phyloP scores from a whole-genome alignment of 2,329 filamentous ascomycete genomes.

The Fusarium goolgardi region DNA sequence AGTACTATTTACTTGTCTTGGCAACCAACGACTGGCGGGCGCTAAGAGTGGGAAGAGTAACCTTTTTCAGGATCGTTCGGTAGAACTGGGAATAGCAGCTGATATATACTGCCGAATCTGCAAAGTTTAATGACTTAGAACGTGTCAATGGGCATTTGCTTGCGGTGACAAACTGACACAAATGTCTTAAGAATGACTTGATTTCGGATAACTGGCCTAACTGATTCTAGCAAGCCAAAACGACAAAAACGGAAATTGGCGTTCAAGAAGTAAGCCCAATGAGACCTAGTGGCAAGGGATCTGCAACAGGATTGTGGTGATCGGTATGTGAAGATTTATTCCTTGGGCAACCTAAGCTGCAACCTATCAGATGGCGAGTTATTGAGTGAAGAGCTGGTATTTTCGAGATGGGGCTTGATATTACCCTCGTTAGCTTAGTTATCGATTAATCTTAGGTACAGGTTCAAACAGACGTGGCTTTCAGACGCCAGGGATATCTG shows the following conservation, averaged over 20 bases:
- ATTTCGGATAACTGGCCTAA: background rate
- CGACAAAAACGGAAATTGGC: constrained; percentile 17
- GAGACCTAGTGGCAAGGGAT: background rate
- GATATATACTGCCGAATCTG: background rate
- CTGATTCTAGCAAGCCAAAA: background rate
- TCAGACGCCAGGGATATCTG: fast-evolving
- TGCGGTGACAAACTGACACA: background rate
- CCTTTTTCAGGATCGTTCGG: background rate
- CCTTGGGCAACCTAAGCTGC: background rate
- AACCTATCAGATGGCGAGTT: background rate
- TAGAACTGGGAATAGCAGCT: background rate
- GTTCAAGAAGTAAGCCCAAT: background rate
- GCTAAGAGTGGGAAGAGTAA: background rate
- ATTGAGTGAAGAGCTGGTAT: background rate
- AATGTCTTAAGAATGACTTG: background rate
- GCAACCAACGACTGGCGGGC: background rate
- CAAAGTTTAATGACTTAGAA: background rate
- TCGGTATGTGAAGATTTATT: background rate
- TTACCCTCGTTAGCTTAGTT: background rate
- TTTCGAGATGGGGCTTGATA: background rate
- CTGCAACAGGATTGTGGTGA: constrained; percentile 1
- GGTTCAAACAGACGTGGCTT: background rate
- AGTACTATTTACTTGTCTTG: background rate
- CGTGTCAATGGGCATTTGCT: background rate
- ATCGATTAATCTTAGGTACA: background rate